Percentiles rank a stretch among this genome's conserved stretches.
Evolutionary conservation across 257 asterid genomes (phyloP).

Genomic region (Primulina eburnea): DNA sequence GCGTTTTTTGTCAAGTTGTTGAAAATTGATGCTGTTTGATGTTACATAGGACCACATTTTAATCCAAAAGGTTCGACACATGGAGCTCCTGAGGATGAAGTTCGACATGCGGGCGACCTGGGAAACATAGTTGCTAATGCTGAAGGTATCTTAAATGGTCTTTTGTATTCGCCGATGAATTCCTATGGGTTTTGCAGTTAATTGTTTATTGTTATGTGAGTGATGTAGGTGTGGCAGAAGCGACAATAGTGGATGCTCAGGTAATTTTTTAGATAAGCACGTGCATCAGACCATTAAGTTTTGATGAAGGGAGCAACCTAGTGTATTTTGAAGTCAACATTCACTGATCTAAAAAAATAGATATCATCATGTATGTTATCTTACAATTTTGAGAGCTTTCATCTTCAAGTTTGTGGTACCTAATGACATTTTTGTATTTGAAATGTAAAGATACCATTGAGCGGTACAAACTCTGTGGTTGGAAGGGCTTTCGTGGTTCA

Average conservation of each 20-base stretch:
- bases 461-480: slow-evolving; percentile 76
- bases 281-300: too few relatives aligned
- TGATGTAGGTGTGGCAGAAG: slow-evolving; percentile 83
- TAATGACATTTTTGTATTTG: not conserved
- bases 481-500: slow-evolving; percentile 98
- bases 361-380: not conserved
- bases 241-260: slow-evolving; percentile 75
- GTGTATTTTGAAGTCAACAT: too few relatives aligned
- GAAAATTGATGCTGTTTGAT: slow-evolving; percentile 12
- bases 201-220: slow-evolving; percentile 26
- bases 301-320: too few relatives aligned
- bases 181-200: slow-evolving; percentile 1
- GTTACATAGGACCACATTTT: slow-evolving; percentile 72
- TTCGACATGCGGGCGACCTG: slow-evolving; percentile 99
- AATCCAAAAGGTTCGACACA: slow-evolving; percentile 79
- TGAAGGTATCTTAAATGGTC: slow-evolving; percentile 49
- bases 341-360: not conserved
- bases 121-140: slow-evolving; percentile 98
- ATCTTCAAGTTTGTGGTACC: not conserved
- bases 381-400: slow-evolving; percentile 10
- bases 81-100: slow-evolving; percentile 90
- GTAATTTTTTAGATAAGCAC: slow-evolving; percentile 29
- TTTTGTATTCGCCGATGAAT: not conserved
- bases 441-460: slow-evolving; percentile 67
- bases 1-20: slow-evolving; percentile 3